These are phyloP conservation scores for Neurospora sp. DNA, from an alignment of 495 filamentous ascomycete genomes.

Conservation along the genomic window DNA sequence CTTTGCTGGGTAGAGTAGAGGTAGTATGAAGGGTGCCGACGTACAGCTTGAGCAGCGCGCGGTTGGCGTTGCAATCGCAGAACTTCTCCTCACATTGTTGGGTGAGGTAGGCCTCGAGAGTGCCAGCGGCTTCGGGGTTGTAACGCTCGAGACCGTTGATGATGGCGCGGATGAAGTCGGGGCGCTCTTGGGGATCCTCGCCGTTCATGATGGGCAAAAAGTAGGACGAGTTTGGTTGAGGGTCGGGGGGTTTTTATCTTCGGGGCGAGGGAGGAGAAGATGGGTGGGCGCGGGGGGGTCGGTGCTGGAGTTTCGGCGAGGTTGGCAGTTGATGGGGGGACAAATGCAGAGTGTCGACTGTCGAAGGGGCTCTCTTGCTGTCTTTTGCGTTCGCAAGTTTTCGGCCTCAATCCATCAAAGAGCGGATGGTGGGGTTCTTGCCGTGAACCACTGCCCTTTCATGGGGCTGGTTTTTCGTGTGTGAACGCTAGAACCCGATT, in stretches of 20 bases:
- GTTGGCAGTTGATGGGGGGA: background rate
- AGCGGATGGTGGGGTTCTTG: background rate
- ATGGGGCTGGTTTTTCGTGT: conserved; percentile 6
- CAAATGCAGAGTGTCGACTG: background rate
- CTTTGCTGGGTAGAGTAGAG: background rate
- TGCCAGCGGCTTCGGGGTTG: conserved; percentile 89
- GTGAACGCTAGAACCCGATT: background rate
- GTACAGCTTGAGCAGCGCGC: conserved; percentile 95
- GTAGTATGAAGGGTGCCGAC: conserved; percentile 29
- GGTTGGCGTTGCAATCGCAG: conserved; percentile 91
- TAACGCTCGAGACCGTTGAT: conserved; percentile 95
- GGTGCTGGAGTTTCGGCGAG: background rate
- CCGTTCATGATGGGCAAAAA: conserved; percentile 39
- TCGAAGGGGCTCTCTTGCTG: background rate
- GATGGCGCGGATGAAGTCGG: conserved; percentile 81
- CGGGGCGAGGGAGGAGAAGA: conserved; percentile 1
- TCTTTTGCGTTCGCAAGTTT: background rate
- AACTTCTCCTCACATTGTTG: conserved; percentile 92
- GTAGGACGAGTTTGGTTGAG: conserved; percentile 13
- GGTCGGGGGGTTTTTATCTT: background rate
- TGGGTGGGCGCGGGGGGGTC: conserved; percentile 1
- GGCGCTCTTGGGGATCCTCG: conserved; percentile 55
- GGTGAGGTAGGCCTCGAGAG: conserved; percentile 90
- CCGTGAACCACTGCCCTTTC: background rate
- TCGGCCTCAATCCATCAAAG: background rate